Evolutionary conservation across 2,329 filamentous ascomycete species (phyloP), one percentile per base, ranked within the genome.

Genomic region (Hypoxylon rubiginosum): DNA sequence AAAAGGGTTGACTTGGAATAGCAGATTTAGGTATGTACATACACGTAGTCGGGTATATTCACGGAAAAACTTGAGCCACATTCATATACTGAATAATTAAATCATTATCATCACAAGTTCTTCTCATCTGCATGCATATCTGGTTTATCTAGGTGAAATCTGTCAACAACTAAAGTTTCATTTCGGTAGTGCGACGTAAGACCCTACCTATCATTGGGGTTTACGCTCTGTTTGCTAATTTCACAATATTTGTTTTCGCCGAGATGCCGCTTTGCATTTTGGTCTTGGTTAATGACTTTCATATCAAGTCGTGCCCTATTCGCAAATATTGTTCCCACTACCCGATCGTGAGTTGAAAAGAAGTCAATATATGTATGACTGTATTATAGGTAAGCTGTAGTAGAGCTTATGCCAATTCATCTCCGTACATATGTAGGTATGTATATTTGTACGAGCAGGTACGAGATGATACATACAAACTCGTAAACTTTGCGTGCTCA

Each of bases 81-180:
- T 43, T 39, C 19, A 52, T 21, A 24, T 19, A 24, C 7, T n/a
- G 15, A 52, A 36, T 7, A 30, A 26, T 50, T 28, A 58, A 32
- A 46, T 50, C 45, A 46, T 50, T 52, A 58, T 34, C 46, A 51
- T 30, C 28, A 30, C n/a, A 30, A 17, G 17, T 36, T 13, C 39
- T 11, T 19, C 17, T 19, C 17, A 43, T 7, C 39, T 17, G n/a
- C 39, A 21, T 7, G 24, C 43, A 19, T 21, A 21, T 8, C 28
- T 43, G 13, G 34, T 34, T 24, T 32, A 24, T n/a, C 36, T 34
- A 26, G 49, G 17, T 59, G 65, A 67, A 65, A 67, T 65, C 65
- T 65, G 62, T 67, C 62, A 67, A 67, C 54, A 64, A 55, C 32
- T 24, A 39, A 8, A 24, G 19, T 53, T 50, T 24, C 49, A 52